Evolutionary conservation across 2,329 filamentous ascomycete genomes (phyloP), one percentile per base, ranked within the genome.

Genomic region (Niveomyces coronatus): DNA sequence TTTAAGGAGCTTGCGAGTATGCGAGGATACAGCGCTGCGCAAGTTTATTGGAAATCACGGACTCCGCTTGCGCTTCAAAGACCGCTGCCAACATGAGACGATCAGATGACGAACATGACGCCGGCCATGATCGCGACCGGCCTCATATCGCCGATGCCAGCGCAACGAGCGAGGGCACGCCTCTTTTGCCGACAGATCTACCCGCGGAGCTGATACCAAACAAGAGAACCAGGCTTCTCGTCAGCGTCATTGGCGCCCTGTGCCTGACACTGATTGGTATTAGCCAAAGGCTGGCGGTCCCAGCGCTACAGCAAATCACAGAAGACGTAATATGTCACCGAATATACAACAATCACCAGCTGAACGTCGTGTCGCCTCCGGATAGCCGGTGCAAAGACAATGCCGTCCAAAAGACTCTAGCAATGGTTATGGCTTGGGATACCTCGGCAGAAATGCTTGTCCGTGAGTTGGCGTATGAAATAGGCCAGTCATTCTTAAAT

Each of bases 251-350:
- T 47, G 55, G 54, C 40, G 44, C 62, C 30, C 13, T 65, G 3
- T 55, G 62, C 17, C 45, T 72, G 28, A 55, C 70, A 35, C 45
- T 70, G 29, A 44, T 67, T 36, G 63, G 66, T 34, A 54, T 68
- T 10, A 64, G 61, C 42, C 48, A 60, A 9, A 56, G 48, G 40
- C 50, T 55, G 39, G 57, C 52, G 44, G 59, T 38, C 15, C 59
- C 69, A 4, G 67, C 72, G 1, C 49, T 55, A 31, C 67, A 64
- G 35, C 64, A 67, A 37, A 61, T 76, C 35, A 62, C 70, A 45
- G 73, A 78, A 49, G 60, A 63, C 36, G 63, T 74, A 31, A 63
- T 74, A 31, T 77, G 74, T 51, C 64, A 65, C 17, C 48, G 59
- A 13, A 60, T 66, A 43, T 69, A 66, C 45, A 63, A 67, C 5